Evolutionary conservation across 2,329 filamentous ascomycete genomes (phyloP).

Genomic region (Phialocephala sp.): DNA sequence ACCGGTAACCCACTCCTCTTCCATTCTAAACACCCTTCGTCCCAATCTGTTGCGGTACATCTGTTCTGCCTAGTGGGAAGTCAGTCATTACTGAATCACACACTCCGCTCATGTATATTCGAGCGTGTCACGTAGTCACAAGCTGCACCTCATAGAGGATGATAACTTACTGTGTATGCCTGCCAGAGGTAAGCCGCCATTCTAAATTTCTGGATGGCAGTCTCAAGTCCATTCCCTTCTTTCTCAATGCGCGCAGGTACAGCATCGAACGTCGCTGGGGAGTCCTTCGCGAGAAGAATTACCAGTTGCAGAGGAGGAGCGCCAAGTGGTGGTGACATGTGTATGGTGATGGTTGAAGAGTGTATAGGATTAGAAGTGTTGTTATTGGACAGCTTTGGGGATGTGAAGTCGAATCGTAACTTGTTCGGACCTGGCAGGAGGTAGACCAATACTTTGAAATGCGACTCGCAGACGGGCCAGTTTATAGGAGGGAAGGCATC

Average conservation of each 20-base stretch:
- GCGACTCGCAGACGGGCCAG: constrained; percentile 88
- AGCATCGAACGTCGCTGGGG: constrained; percentile 82
- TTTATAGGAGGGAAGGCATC: constrained; percentile 81
- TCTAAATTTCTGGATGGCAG: constrained; percentile 85
- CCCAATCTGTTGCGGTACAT: constrained; percentile 92
- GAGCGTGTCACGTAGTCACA: not conserved
- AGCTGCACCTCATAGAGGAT: too few relatives aligned
- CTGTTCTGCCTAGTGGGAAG: constrained; percentile 69
- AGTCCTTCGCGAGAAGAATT: constrained; percentile 87
- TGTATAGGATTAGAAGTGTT: constrained; percentile 73
- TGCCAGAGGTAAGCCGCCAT: constrained; percentile 98
- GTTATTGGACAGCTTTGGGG: constrained; percentile 77
- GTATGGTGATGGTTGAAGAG: constrained; percentile 79
- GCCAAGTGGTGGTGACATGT: constrained; percentile 81
- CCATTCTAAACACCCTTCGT: constrained; percentile 84
- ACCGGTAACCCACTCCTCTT: constrained; percentile 92
- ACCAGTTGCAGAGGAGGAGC: constrained; percentile 87
- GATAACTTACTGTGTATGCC: constrained; percentile 69
- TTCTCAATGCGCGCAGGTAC: constrained; percentile 74
- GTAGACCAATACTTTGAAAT: constrained; percentile 91
- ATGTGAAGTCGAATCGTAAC: constrained; percentile 85
- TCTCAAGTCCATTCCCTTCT: constrained; percentile 82
- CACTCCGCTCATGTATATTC: not conserved
- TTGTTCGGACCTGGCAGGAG: constrained; percentile 91
- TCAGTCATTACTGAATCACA: not conserved